Conservation (phyloP, 2,329 filamentous ascomycete genomes). For the Hymenoscyphus occultus region DNA sequence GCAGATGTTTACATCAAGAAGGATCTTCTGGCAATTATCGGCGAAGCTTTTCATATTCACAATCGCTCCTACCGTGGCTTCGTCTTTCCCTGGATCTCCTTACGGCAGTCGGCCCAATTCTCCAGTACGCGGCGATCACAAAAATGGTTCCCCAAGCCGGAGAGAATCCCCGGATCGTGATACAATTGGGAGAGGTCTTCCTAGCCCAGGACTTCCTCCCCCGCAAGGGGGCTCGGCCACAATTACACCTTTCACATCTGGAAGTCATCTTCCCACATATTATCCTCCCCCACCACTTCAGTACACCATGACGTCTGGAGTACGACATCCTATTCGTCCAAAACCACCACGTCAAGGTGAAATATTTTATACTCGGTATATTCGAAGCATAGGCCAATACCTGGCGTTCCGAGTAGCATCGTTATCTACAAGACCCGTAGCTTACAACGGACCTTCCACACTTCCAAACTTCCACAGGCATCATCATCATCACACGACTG, state of each 20-base stretch:
- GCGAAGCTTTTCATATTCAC: constrained; percentile 85
- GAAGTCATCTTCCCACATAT: constrained; percentile 84
- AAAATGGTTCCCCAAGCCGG: constrained; percentile 34
- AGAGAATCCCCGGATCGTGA: constrained; percentile 41
- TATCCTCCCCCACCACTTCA: constrained; percentile 81
- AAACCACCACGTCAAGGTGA: constrained; percentile 90
- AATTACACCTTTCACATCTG: constrained; percentile 65
- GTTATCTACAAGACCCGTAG: constrained; percentile 59
- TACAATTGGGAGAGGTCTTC: constrained; percentile 25
- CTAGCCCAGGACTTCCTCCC: constrained; percentile 10
- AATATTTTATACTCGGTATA: constrained; percentile 83
- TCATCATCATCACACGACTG: constrained; percentile 31
- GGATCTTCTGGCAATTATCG: constrained; percentile 90
- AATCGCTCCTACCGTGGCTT: constrained; percentile 53
- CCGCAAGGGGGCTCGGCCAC: constrained; percentile 39
- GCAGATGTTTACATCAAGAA: constrained; percentile 76
- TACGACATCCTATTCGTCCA: constrained; percentile 81
- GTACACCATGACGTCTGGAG: constrained; percentile 73
- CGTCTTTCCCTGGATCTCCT: constrained; percentile 50
- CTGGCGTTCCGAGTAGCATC: constrained; percentile 86
- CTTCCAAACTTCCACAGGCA: constrained; percentile 29
- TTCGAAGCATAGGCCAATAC: constrained; percentile 79
- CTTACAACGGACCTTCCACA: constrained; percentile 57
- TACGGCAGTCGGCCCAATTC: constrained; percentile 53
- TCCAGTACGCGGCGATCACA: constrained; percentile 42